These are phyloP conservation scores for Tillandsia leiboldiana DNA, from an alignment of 176 grass and related monocot genomes.

Conservation along the genomic window DNA sequence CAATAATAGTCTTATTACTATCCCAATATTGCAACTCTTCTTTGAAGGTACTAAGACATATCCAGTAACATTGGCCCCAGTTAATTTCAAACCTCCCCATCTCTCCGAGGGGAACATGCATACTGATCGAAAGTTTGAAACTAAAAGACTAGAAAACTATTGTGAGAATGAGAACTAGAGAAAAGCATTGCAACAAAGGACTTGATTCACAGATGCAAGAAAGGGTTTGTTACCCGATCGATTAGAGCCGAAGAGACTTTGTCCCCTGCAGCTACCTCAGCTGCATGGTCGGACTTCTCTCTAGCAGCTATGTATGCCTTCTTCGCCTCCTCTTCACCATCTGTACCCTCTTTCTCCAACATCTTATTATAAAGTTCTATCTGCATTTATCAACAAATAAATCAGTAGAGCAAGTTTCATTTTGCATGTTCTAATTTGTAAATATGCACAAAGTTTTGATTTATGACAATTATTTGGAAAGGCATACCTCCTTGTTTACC, in stretches of 20 bases:
- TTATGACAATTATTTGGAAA: constrained; percentile 4
- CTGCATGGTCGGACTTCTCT: constrained; percentile 61
- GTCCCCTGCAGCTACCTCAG: constrained; percentile 48
- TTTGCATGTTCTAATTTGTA: constrained; percentile 21
- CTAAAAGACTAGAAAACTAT: no score
- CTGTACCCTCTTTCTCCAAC: constrained; percentile 77
- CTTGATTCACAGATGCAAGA: background rate
- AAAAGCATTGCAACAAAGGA: background rate
- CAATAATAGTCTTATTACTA: no score
- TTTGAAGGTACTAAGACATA: no score
- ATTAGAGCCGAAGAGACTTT: constrained; percentile 81
- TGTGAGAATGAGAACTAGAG: background rate
- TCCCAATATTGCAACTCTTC: no score
- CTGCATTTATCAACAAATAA: constrained; percentile 29
- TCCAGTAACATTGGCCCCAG: no score
- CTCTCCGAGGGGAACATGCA: no score
- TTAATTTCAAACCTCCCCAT: no score
- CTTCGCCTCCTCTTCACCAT: constrained; percentile 85
- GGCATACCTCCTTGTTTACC: constrained; percentile 84
- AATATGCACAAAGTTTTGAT: constrained; percentile 9
- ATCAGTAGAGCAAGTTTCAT: background rate
- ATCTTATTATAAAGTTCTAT: constrained; percentile 87
- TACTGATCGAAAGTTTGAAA: no score
- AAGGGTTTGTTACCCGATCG: constrained; percentile 54
- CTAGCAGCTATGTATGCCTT: constrained; percentile 77